Evolutionary conservation across 83 land plant genomes (phyloP), one percentile per base, ranked within the genome.

Genomic region (Picea abies): DNA sequence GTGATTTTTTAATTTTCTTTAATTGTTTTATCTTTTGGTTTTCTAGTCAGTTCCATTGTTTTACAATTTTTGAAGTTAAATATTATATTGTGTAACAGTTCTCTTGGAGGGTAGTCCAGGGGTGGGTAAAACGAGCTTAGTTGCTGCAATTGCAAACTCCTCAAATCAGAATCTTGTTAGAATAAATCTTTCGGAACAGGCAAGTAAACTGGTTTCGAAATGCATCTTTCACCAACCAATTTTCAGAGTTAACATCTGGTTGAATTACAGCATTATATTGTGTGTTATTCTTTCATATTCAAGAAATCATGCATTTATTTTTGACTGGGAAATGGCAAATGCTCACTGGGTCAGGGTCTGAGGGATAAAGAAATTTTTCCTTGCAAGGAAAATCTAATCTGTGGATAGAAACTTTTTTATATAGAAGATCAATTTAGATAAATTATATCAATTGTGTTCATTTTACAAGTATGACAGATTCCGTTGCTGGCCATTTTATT

Each of bases 81-180:
- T 69, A 47, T 58, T 80, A 11, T 79, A 1, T 77, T 66, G 73
- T 56, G 9, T 80, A 14, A 17, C 73, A 96, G 99, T 98, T 19
- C 71, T 98, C 77, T 79, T 98, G 79, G 99, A 98, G 89, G 99
- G 99, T 63, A 98, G 99, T 81, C 99, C 99, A 64, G 99, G 99
- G 37, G 99, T 98, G 82, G 99, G 99, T 11, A 98, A 98, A 82
- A 98, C 99, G 49, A 98, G 99, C 86, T 83, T 98, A 64, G 91
- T 98, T 86, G 87, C 92, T 75, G 97, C 99, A 10, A 79, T 98
- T 60, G 99, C 94, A 4, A 84, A 89, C 82, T 87, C 80, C 64
- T 98, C 99, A 67, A 93, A 96, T 41, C 95, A 98, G 79, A 73
- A 83, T 62, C 90, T 98, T 82, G 99, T 96, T 16, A 84, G 99